A percentile compares a stretch with the other conserved stretches of the same genome.
These are phyloP conservation scores for Paradendryphiella salina DNA, from an alignment of 2,329 filamentous ascomycete species.

Conservation along the genomic window DNA sequence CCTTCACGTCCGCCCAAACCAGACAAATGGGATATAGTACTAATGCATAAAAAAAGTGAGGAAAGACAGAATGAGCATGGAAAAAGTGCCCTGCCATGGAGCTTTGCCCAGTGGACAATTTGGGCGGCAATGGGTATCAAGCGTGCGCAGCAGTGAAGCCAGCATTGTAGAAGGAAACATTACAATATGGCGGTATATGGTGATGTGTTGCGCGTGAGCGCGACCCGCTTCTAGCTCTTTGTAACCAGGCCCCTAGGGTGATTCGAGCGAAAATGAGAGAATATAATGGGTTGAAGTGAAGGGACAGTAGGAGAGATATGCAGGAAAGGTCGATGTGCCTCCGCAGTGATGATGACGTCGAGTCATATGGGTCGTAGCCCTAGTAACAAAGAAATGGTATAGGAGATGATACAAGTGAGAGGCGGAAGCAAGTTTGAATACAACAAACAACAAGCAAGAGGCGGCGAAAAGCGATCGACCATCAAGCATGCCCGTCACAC, in stretches of 20 bases:
- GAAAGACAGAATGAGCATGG: not conserved
- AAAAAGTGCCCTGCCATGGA: constrained; percentile 5
- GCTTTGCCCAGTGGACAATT: too few relatives aligned
- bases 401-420: not conserved
- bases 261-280: constrained; percentile 8
- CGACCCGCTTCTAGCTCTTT: constrained; percentile 20
- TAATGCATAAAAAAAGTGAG: not conserved
- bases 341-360: constrained; percentile 7
- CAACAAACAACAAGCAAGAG: constrained; percentile 7
- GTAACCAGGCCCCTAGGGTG: constrained; percentile 7
- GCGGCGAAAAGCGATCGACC: constrained; percentile 7
- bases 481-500: constrained; percentile 16
- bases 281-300: not conserved
- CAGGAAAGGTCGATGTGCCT: not conserved
- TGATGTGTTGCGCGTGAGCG: constrained; percentile 19
- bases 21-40: not conserved
- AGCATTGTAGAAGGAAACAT: constrained; percentile 13
- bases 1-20: not conserved
- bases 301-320: constrained; percentile 1
- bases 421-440: constrained; percentile 2
- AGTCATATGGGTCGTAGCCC: constrained; percentile 8
- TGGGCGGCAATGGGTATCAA: constrained; percentile 20
- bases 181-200: constrained; percentile 15
- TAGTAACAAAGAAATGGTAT: not conserved
- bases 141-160: constrained; percentile 7